These are phyloP conservation scores for Populus trichocarpa DNA, from an alignment of 441 rosid species.

Conservation along the genomic window DNA sequence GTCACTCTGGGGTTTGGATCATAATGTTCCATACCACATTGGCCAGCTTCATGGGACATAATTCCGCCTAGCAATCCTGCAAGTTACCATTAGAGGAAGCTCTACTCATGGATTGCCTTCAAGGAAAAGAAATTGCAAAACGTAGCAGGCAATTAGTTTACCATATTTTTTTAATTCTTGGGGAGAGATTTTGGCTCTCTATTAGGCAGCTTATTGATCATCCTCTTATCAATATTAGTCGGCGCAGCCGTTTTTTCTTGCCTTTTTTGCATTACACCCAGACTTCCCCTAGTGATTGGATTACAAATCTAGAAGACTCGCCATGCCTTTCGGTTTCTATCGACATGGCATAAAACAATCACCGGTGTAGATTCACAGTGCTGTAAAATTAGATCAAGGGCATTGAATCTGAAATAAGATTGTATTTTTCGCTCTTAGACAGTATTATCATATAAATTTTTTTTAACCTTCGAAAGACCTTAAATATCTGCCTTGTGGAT, in stretches of 20 bases:
- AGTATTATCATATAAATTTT: not conserved
- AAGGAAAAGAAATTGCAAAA: not conserved
- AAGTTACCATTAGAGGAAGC: not conserved
- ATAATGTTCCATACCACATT: not conserved
- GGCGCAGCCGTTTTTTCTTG: not conserved
- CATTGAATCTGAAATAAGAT: not conserved
- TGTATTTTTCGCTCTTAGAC: not conserved
- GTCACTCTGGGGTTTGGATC: not conserved
- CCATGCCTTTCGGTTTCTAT: not conserved
- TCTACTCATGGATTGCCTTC: not conserved
- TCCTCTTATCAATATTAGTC: not conserved
- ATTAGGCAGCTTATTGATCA: slow-evolving; percentile 13
- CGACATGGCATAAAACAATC: not conserved
- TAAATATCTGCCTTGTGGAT: not conserved
- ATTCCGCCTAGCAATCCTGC: not conserved
- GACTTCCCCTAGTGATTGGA: not conserved
- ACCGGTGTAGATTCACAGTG: not conserved
- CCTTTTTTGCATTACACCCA: not conserved
- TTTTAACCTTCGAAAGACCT: not conserved
- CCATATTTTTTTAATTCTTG: slow-evolving; percentile 4
- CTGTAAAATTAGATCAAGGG: not conserved
- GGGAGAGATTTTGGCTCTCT: slow-evolving; percentile 1
- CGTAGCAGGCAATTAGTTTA: not conserved
- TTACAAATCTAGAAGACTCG: not conserved
- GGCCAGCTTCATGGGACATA: slow-evolving; percentile 1